Evolutionary conservation across 805 yeast species (phyloP), one percentile per base, ranked within the genome.

Genomic region (Wickerhamomyces sydowiorum): DNA sequence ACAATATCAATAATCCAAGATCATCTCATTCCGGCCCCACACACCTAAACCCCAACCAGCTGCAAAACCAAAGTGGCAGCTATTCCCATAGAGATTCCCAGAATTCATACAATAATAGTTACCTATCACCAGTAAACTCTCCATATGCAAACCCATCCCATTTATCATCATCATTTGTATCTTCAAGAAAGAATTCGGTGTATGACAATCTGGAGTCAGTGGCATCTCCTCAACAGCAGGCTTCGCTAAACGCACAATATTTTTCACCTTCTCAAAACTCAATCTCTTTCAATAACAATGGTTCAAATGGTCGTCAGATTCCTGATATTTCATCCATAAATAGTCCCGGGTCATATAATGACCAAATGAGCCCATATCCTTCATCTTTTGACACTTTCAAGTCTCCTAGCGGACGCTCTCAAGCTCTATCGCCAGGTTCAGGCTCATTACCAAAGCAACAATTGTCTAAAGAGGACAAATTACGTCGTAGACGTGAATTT

Each of bases 401-500:
- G 39, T 60, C 67, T 2, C 61, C 64, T 13, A 51, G 64, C 19
- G 55, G 47, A 50, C 61, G 50, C 15, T 54, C 58, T 8, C 56
- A 51, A 4, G 41, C 43, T 9, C 46, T 50, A 19, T 43, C 44
- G 24, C 57, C 65, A 19, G 56, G 66, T 20, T 53, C 54, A 25
- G 58, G 58, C 15, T 65, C 66, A 12, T 41, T 59, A 21, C 63
- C 59, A 31, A 49, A 59, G 53, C 55, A 52, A 38, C 57, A 54
- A 39, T 43, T 73, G 30, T 61, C 75, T 4, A 79, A 78, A 54
- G 95, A 84, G 40, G 88, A 83, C 45, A 85, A 84, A 56, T 60
- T 85, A 41, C 76, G 79, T 46, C 73, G 96, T 48, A 73, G 96
- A 48, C 68, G 96, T 45, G 96, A 89, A 57, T 82, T 88, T 47